Evolutionary conservation across 495 filamentous ascomycete species (phyloP), one percentile per base, ranked within the genome.

Genomic region (Clavariopsis aquatica): DNA sequence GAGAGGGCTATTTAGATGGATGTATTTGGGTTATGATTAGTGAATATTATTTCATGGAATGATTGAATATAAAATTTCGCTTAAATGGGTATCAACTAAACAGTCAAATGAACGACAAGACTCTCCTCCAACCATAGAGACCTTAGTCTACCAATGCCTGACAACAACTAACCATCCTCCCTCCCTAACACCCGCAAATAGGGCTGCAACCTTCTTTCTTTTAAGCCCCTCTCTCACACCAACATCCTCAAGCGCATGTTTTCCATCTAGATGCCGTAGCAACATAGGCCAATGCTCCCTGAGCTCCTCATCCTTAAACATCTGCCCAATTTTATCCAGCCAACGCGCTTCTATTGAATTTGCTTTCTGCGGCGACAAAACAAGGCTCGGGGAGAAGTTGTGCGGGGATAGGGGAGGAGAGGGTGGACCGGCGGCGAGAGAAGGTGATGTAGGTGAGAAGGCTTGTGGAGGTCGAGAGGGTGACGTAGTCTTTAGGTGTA

Each of bases 221-320:
- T 93, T 95, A 77, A 96, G 80, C 10, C 85, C 86, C 78, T 98
- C 92, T 36, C 85, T 81, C 12, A 92, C 81, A 0, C 85, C 81
- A 70, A 98, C 89, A 73, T 93, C 88, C 78, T 98, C 94, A 41
- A 98, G 76, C 5, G 93, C 91, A 73, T 90, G 85, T 47, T 81
- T 80, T 1, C 94, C 94, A 75, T 98, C 93, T 65, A 97, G 90
- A 74, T 96, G 95, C 73, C 89, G 89, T 68, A 87, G 64, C 52
- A 85, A 78, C 8, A 72, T 74, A 6, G 83, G 82, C 81, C 84
- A 85, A 27, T 79, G 74, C 24, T 75, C 76, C 41, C 78, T 73
- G 28, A 84, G 78, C 51, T 69, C 74, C 45, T 47, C 62, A 61
- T 72, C 61, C 63, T 60, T 43, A 68, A 77, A 68, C 57, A 65